These are phyloP conservation scores for Funneliformis mosseae DNA, from an alignment of 192 early-diverging fungal genomes.

Conservation along the genomic window DNA sequence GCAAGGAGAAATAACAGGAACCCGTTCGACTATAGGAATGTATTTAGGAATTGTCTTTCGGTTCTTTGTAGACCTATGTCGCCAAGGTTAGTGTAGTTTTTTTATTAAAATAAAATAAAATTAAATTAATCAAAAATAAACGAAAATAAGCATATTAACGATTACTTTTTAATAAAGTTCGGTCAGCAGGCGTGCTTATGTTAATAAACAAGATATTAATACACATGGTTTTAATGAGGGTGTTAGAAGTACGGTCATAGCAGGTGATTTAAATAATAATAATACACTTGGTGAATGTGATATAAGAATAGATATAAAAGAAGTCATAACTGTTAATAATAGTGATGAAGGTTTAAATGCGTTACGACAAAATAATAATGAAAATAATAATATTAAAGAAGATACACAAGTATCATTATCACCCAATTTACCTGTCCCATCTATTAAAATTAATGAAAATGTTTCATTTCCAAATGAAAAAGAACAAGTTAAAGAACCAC, in stretches of 20 bases:
- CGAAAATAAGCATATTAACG: too few relatives aligned
- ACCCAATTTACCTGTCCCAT: neutral
- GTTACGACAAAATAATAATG: neutral
- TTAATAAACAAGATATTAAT: neutral
- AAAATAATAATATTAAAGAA: neutral
- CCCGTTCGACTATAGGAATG: constrained; percentile 56
- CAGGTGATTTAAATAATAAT: neutral
- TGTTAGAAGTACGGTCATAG: neutral
- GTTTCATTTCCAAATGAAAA: neutral
- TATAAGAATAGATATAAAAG: neutral
- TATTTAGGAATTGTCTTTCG: constrained; percentile 52
- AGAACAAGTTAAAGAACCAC: neutral
- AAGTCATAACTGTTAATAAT: neutral
- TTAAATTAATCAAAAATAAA: neutral
- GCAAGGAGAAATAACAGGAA: constrained; percentile 43
- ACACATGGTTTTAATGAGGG: neutral
- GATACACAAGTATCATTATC: neutral
- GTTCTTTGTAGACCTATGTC: constrained; percentile 58
- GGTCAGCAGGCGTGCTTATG: constrained; percentile 10
- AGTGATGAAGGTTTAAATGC: neutral
- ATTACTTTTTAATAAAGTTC: neutral
- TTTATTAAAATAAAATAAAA: neutral
- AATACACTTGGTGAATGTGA: neutral
- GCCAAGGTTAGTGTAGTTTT: constrained; percentile 44
- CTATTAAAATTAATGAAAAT: neutral